Percentiles rank a stretch among this genome's conserved stretches.
Conservation (phyloP, 2,329 filamentous ascomycete genomes). For the Penicillium sp. region DNA sequence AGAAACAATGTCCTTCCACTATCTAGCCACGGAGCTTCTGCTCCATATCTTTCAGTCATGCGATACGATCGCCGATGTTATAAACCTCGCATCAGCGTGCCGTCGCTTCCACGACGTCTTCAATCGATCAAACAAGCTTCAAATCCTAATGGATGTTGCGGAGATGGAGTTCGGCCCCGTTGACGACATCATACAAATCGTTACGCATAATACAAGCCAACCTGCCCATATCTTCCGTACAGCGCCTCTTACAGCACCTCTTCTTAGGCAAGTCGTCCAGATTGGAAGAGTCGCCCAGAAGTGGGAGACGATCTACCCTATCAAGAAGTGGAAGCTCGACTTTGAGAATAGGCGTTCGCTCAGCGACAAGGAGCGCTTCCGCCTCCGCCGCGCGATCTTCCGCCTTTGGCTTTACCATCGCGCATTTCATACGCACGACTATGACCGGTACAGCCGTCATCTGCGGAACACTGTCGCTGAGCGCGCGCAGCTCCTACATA, state of each 20-base stretch:
- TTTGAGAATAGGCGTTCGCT: slow-evolving; percentile 61
- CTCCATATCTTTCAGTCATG: slow-evolving; percentile 61
- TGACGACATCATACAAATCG: slow-evolving; percentile 62
- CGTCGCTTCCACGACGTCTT: slow-evolving; percentile 60
- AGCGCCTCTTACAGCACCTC: slow-evolving; percentile 58
- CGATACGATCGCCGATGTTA: slow-evolving; percentile 57
- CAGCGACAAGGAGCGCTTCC: slow-evolving; percentile 54
- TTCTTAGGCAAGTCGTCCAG: slow-evolving; percentile 60
- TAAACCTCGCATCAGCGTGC: slow-evolving; percentile 60
- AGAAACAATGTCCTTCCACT: slow-evolving; percentile 57
- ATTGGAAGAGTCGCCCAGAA: slow-evolving; percentile 60
- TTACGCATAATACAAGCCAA: slow-evolving; percentile 66
- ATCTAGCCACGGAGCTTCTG: slow-evolving; percentile 63
- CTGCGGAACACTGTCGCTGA: slow-evolving; percentile 54
- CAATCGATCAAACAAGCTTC: slow-evolving; percentile 57
- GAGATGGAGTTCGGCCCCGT: slow-evolving; percentile 64
- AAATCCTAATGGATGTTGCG: slow-evolving; percentile 58
- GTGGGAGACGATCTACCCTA: slow-evolving; percentile 66
- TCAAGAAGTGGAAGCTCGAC: slow-evolving; percentile 66
- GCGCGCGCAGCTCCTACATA: slow-evolving; percentile 62
- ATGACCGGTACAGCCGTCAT: slow-evolving; percentile 57
- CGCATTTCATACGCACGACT: slow-evolving; percentile 60
- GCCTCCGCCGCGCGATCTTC: slow-evolving; percentile 62
- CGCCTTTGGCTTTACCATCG: slow-evolving; percentile 64
- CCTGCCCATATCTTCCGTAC: slow-evolving; percentile 59